Evolutionary conservation across 805 yeast genomes (phyloP), one percentile per base, ranked within the genome.

Genomic region (Yarrowia sp.): DNA sequence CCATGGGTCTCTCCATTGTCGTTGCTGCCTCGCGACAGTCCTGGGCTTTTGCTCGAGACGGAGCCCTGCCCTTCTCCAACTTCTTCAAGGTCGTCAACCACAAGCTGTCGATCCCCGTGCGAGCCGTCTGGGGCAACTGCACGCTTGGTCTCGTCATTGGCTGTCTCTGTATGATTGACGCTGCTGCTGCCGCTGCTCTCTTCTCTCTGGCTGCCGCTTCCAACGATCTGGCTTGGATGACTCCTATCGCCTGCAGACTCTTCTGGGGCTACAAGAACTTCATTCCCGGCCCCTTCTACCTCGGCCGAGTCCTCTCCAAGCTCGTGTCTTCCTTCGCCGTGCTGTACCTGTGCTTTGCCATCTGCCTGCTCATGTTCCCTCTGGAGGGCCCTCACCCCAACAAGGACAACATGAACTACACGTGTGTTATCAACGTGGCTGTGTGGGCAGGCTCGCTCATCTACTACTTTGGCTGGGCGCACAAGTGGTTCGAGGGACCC

Each of bases 41-140:
- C 46, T 86, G 87, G 84, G 89, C 90, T 1, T 84, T 86, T 71
- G 84, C 89, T 41, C 81, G 93, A 74, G 93, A 87, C 71, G 84
- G 85, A 68, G 90, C 90, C 18, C 77, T 87, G 62, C 92, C 92
- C 8, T 75, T 84, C 65, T 78, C 85, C n/a, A 72, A 77, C 41
- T 76, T 76, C 68, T 77, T 87, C 65, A 83, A 84, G 65, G 80
- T 75, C 49, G 88, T 87, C 44, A 76, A 86, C 68, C 76, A 80
- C 60, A 78, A 71, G 62, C 73, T 81, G 35, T 76, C 80, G 16
- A 87, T 84, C 29, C 93, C 94, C n/a, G 71, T 85, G 19, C 78
- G 84, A 66, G 91, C 92, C 1, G 80, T 85, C 41, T 70, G 78
- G 24, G 82, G 82, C 66, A 83, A 82, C 24, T 81, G 84, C 13